Evolutionary conservation across 441 rosid species (phyloP), one percentile per base, ranked within the genome.

Genomic region (Cnidoscolus chayamansa): DNA sequence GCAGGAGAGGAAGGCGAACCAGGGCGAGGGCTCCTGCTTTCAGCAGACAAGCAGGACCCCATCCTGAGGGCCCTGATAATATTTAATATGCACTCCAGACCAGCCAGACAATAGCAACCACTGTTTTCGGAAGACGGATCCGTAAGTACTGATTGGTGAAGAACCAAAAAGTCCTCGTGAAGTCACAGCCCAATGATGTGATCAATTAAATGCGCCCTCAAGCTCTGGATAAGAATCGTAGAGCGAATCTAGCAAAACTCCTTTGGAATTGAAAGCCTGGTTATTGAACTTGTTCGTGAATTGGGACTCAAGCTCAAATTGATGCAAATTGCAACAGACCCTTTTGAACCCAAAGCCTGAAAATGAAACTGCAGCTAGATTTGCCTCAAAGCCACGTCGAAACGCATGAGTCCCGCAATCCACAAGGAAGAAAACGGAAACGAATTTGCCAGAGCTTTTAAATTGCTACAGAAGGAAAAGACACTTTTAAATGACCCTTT

Each of bases 11-110:
- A 79, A 55, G 97, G 98, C 19, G 97, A 84, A 10, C 94, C 94
- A 35, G 97, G 94, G 76, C 80, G 76, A 80, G 98, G 94, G 82
- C 90, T 89, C 88, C 93, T 80, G 88, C 87, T 88, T 78, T 91
- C 98, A 17, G 87, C 82, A 81, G 97, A 89, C 76, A 95, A 86
- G 93, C 99, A 95, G 98, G 98, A 95, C 90, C 99, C 99, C 99
- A 95, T 95, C 83, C 86, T 88, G 16, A 95, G 98, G 97, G 99
- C 98, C 93, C 99, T 92, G 94, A 93, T 81, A 59, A 95, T 88
- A 81, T 82, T 80, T 62, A 93, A 72, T 78, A 95, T 63, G 95
- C 99, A 95, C 84, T 95, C 99, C 97, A 95, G 97, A 87, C 88
- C 96, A 85, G 84, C 97, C 83, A 78, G 68, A 75, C 84, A 89